phyloP scores from a whole-genome alignment of 805 yeast genomes.

The Gaillardinia entomophila region DNA sequence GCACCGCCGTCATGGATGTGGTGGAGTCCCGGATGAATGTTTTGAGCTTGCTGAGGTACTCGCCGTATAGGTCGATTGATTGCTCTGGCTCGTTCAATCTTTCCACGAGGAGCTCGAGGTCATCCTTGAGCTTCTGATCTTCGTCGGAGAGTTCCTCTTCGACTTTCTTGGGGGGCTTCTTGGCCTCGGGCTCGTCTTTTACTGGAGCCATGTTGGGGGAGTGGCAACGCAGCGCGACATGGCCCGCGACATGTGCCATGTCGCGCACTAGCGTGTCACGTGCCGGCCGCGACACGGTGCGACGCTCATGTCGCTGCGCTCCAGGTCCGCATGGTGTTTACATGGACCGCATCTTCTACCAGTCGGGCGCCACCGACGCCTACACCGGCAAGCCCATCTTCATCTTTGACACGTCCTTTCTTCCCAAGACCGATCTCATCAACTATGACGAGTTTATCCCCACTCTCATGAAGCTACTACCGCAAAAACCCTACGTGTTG shows the following conservation, averaged over 20 bases:
- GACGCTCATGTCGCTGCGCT: neutral
- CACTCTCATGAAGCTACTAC: constrained; percentile 51
- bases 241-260: too few species aligned
- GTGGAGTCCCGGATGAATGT: constrained; percentile 84
- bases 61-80: constrained; percentile 41
- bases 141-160: constrained; percentile 92
- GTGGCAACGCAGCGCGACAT: too few species aligned
- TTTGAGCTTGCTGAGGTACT: constrained; percentile 67
- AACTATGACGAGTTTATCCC: constrained; percentile 50
- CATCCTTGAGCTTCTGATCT: constrained; percentile 81
- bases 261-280: too few species aligned
- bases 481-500: constrained; percentile 57
- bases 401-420: constrained; percentile 75
- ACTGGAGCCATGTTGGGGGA: constrained; percentile 29
- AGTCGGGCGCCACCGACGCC: constrained; percentile 61
- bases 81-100: constrained; percentile 54
- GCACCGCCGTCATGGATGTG: constrained; percentile 98
- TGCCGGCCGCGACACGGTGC: too few species aligned
- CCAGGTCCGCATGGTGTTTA: neutral
- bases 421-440: constrained; percentile 53
- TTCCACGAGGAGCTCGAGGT: constrained; percentile 82
- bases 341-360: constrained; percentile 48
- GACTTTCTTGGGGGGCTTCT: constrained; percentile 20
- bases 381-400: constrained; percentile 64
- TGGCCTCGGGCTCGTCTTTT: constrained; percentile 15